phyloP scores from a whole-genome alignment of 805 yeast genomes.

The Wickerhamiella siamensis region DNA sequence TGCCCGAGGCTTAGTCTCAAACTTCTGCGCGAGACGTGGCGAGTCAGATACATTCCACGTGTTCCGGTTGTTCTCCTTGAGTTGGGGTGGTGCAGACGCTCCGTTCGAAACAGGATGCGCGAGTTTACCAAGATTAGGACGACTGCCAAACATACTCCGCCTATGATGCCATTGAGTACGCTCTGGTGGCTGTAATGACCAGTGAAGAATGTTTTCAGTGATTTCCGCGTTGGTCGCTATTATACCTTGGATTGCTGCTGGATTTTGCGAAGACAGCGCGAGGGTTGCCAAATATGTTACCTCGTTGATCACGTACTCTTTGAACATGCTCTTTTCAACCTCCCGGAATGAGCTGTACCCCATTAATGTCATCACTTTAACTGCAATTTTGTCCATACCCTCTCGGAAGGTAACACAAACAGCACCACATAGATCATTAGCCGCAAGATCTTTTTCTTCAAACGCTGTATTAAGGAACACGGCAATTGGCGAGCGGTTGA shows the following conservation, averaged over 20 bases:
- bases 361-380: conserved; percentile 15
- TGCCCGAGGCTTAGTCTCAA: neutral
- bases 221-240: conserved; percentile 22
- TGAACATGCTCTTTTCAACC: conserved; percentile 25
- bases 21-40: neutral
- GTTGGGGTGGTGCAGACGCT: neutral
- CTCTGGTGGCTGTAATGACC: conserved; percentile 17
- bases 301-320: conserved; percentile 28
- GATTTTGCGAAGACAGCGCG: conserved; percentile 27
- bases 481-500: conserved; percentile 41
- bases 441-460: conserved; percentile 26
- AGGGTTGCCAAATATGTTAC: conserved; percentile 26
- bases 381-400: conserved; percentile 17
- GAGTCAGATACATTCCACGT: neutral
- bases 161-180: conserved; percentile 2
- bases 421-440: conserved; percentile 32
- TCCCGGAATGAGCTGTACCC: conserved; percentile 17
- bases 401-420: conserved; percentile 32
- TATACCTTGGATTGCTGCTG: conserved; percentile 19
- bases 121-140: neutral
- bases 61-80: neutral
- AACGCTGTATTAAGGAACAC: conserved; percentile 48
- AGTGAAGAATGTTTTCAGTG: conserved; percentile 16
- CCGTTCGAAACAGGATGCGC: neutral
- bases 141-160: conserved; percentile 1